Evolutionary conservation across 768 basidiomycete species (phyloP).

Genomic region (Sutorius australiensis): DNA sequence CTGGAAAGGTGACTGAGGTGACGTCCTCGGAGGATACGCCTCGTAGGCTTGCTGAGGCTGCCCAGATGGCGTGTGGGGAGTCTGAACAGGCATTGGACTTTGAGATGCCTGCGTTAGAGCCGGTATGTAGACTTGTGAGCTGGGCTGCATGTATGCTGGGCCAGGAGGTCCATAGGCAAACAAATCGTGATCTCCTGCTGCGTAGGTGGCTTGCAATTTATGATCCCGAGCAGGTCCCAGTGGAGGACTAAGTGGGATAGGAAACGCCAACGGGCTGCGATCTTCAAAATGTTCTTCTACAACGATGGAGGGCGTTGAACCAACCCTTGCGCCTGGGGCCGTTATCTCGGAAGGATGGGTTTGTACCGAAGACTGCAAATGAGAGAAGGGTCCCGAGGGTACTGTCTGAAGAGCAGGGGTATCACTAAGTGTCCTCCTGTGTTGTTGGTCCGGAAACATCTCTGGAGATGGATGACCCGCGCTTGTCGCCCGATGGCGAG

Average conservation of each 20-base stretch:
- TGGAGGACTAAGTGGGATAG: conserved; percentile 1
- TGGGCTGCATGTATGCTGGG: conserved; percentile 10
- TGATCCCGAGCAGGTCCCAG: not conserved
- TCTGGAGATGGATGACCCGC: conserved; percentile 9
- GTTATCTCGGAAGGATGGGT: conserved; percentile 1
- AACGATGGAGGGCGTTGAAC: conserved; percentile 16
- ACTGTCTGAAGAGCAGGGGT: conserved; percentile 8
- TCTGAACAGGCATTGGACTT: conserved; percentile 7
- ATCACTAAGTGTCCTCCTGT: conserved; percentile 14
- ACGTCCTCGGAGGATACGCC: not conserved
- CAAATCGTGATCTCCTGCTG: not conserved
- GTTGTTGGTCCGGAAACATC: conserved; percentile 2
- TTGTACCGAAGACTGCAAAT: conserved; percentile 5
- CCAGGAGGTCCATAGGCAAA: conserved; percentile 2
- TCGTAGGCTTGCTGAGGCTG: conserved; percentile 16
- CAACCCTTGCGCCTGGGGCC: not conserved
- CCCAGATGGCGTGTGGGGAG: conserved; percentile 3
- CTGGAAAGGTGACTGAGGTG: conserved; percentile 7
- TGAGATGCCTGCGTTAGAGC: conserved; percentile 7
- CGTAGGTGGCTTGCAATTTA: not conserved
- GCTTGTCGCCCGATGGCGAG: conserved; percentile 10
- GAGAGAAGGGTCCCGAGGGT: conserved; percentile 3
- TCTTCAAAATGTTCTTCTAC: conserved; percentile 11
- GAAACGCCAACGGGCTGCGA: not conserved
- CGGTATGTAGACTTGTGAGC: conserved; percentile 7